Percentiles rank a stretch among this genome's conserved stretches.
These are phyloP conservation scores for Alisma plantagoaquatica DNA, from an alignment of 106 monocot species.

Conservation along the genomic window DNA sequence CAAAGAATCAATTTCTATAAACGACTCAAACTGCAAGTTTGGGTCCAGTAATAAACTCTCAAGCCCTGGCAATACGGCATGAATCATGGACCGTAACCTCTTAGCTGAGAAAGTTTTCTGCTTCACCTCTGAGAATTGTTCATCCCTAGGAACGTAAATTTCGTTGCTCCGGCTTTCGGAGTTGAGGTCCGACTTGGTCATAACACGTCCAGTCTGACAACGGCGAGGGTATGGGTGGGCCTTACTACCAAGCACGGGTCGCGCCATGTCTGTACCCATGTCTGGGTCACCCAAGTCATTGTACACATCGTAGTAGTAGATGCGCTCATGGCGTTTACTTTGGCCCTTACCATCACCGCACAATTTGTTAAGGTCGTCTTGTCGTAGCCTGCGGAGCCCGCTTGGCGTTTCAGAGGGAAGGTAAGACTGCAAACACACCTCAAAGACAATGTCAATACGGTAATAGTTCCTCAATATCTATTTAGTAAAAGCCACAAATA, in stretches of 20 bases:
- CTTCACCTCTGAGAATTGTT: conserved; percentile 72
- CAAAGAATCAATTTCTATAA: too few species aligned
- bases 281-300: conserved; percentile 78
- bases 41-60: too few species aligned
- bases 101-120: conserved; percentile 47
- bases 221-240: conserved; percentile 54
- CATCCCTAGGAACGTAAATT: conserved; percentile 77
- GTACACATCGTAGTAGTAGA: conserved; percentile 58
- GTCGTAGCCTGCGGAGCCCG: conserved; percentile 44
- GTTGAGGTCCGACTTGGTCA: too few species aligned
- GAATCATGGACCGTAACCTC: conserved; percentile 49
- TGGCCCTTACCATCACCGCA: conserved; percentile 68
- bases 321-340: conserved; percentile 37
- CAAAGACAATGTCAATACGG: not conserved
- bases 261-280: conserved; percentile 25
- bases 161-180: too few species aligned
- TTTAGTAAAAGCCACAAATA: too few species aligned
- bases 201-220: conserved; percentile 44
- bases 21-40: too few species aligned
- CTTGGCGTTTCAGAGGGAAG: conserved; percentile 77
- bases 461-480: not conserved
- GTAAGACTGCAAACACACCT: conserved; percentile 42
- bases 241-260: conserved; percentile 51
- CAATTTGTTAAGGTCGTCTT: conserved; percentile 51
- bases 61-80: conserved; percentile 48